A percentile compares a stretch with the other conserved stretches of the same genome.
These are phyloP conservation scores for Cystofilobasidium macerans DNA, from an alignment of 768 basidiomycete genomes.

Conservation along the genomic window DNA sequence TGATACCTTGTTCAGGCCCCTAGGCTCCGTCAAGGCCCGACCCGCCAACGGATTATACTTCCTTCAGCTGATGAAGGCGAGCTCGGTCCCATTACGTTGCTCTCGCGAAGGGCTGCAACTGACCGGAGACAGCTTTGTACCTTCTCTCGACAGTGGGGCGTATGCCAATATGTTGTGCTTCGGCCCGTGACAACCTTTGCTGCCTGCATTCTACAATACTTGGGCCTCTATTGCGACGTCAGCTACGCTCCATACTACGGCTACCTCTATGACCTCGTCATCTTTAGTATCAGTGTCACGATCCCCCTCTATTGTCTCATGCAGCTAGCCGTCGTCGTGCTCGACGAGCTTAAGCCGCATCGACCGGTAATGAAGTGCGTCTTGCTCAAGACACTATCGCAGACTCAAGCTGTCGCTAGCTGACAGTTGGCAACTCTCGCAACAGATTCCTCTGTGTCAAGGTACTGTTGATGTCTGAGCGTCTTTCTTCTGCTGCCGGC, in stretches of 20 bases:
- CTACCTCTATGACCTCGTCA: slow-evolving; percentile 47
- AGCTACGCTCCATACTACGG: slow-evolving; percentile 61
- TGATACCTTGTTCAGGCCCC: slow-evolving; percentile 37
- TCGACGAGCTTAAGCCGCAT: slow-evolving; percentile 48
- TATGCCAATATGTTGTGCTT: slow-evolving; percentile 12
- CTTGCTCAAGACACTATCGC: too few species aligned
- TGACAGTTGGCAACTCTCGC: too few species aligned
- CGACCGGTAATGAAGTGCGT: slow-evolving; percentile 40
- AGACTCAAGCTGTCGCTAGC: too few species aligned
- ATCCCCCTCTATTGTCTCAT: slow-evolving; percentile 57
- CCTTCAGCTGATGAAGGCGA: slow-evolving; percentile 54
- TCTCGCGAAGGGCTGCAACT: slow-evolving; percentile 48
- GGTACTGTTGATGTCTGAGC: slow-evolving; percentile 42
- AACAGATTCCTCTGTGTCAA: slow-evolving; percentile 59
- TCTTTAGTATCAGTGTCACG: neutral
- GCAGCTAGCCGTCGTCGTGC: slow-evolving; percentile 55
- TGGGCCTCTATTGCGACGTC: slow-evolving; percentile 60
- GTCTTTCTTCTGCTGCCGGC: too few species aligned
- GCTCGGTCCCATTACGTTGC: slow-evolving; percentile 58
- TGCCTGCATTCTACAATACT: slow-evolving; percentile 51
- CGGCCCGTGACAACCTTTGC: slow-evolving; percentile 3
- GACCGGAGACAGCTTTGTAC: neutral
- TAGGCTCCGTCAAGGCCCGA: slow-evolving; percentile 54
- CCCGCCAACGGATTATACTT: slow-evolving; percentile 61
- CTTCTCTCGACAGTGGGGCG: neutral